Evolutionary conservation across 225 moss, liverwort and hornwort genomes (phyloP), one percentile per base, ranked within the genome.

Genomic region (Asterella californica): DNA sequence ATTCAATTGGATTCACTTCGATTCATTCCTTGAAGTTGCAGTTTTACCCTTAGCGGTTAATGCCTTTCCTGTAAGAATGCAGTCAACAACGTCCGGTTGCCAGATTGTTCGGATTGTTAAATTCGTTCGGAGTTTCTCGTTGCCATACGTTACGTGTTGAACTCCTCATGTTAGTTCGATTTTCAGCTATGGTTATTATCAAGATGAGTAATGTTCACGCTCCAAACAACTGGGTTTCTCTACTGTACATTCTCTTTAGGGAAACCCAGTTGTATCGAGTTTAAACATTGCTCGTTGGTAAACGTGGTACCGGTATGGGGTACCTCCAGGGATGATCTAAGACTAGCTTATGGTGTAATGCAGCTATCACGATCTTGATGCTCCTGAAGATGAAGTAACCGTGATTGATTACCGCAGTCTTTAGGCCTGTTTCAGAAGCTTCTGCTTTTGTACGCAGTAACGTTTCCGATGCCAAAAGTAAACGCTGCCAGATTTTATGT

Each of bases 361-460:
- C 95, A 99, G 99, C 82, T 99, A 99, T 87, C 99, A 99, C 86
- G 99, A 99, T 81, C 90, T 99, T 81, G 99, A 99, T 89, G 99
- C 99, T 49, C 99, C 99, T 45, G 99, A 99, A 79, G 99, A 99
- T 82, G 99, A 99, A 90, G 99, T 99, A 62, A 99, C 95, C 65
- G 99, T 99, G 79, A 99, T 99, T 73, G 99, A 99, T 83, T 99
- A 99, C 83, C 90, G 99, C 72, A 99, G 99, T 89, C 89, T 99
- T 52, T 96, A 96, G 85, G 86, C 70, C 37, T 38, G 38, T 74
- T 24, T 38, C 36, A 25, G 38, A 34, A 19, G 24, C 57, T 18
- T 10, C 37, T 38, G 59, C 75, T 33, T n/a, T 59, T 76, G 57
- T 60, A 34, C 36, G 57, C 75, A 37, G 36, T 50, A 57, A 25